phyloP scores from a whole-genome alignment of 129 eudicot genomes.

The Ambrosia trifida region DNA sequence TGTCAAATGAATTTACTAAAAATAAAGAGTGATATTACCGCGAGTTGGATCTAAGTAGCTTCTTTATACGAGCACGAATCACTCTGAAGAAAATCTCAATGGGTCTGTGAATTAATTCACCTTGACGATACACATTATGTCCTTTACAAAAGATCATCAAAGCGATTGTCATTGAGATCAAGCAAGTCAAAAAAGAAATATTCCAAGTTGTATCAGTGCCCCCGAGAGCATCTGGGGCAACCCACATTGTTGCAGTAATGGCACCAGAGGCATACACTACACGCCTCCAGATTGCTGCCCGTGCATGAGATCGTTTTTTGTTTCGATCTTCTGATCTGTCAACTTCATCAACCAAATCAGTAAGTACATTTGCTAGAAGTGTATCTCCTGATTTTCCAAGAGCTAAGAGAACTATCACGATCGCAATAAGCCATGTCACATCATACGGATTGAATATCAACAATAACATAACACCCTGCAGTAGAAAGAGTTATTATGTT shows the following conservation, averaged over 20 bases:
- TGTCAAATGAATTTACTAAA: background rate
- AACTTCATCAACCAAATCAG: constrained; percentile 18
- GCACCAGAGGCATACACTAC: constrained; percentile 15
- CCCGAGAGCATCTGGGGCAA: constrained; percentile 18
- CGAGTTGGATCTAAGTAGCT: constrained; percentile 16
- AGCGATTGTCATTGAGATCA: constrained; percentile 5
- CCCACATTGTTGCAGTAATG: constrained; percentile 17
- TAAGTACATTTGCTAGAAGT: constrained; percentile 10
- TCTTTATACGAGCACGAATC: background rate
- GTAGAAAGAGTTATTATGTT: background rate
- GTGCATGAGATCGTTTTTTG: constrained; percentile 17
- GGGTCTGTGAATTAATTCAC: constrained; percentile 22
- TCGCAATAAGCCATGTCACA: constrained; percentile 22
- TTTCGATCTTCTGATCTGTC: constrained; percentile 18
- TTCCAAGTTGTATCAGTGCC: constrained; percentile 16
- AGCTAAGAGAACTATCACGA: constrained; percentile 16
- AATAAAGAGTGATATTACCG: constrained; percentile 3
- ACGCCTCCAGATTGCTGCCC: constrained; percentile 22
- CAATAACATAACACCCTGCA: constrained; percentile 18
- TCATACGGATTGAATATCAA: constrained; percentile 24
- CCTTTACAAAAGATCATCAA: constrained; percentile 22
- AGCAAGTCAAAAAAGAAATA: constrained; percentile 18
- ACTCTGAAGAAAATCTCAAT: constrained; percentile 24
- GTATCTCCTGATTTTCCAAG: constrained; percentile 28
- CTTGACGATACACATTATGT: constrained; percentile 21